Evolutionary conservation across 2,329 filamentous ascomycete species (phyloP).

Genomic region (Pyrenophora graminea): DNA sequence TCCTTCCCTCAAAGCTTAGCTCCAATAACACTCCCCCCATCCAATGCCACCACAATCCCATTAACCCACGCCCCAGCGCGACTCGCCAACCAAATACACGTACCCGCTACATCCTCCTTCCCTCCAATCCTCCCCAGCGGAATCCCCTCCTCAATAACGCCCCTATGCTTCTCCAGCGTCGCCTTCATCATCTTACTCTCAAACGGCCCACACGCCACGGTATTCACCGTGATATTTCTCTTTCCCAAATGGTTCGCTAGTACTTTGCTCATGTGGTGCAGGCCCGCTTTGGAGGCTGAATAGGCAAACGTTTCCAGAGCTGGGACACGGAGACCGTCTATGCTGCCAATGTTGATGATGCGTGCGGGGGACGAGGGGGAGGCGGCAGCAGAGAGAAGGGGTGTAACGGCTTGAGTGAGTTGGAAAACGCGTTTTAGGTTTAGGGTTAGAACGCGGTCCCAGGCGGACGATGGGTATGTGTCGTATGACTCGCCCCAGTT

Average conservation of each 20-base stretch:
- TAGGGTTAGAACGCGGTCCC: slow-evolving; percentile 62
- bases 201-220: slow-evolving; percentile 72
- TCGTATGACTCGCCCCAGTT: slow-evolving; percentile 67
- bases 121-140: slow-evolving; percentile 70
- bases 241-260: slow-evolving; percentile 66
- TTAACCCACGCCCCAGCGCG: slow-evolving; percentile 61
- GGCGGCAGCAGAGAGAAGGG: slow-evolving; percentile 61
- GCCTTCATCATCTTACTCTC: slow-evolving; percentile 75
- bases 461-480: slow-evolving; percentile 57
- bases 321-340: slow-evolving; percentile 67
- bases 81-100: slow-evolving; percentile 71
- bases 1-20: slow-evolving; percentile 39
- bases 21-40: slow-evolving; percentile 46
- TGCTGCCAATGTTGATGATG: slow-evolving; percentile 67
- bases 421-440: slow-evolving; percentile 70
- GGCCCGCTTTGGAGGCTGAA: slow-evolving; percentile 64
- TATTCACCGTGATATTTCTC: slow-evolving; percentile 66
- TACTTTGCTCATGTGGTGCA: slow-evolving; percentile 67
- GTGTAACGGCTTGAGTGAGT: slow-evolving; percentile 65
- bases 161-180: slow-evolving; percentile 64
- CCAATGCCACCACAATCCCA: slow-evolving; percentile 50
- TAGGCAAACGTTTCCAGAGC: slow-evolving; percentile 64
- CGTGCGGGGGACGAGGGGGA: slow-evolving; percentile 54
- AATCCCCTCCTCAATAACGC: slow-evolving; percentile 61
- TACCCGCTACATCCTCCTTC: slow-evolving; percentile 70